Percentiles rank a stretch among this genome's conserved stretches.
Conservation (phyloP, 1,139 yeast species). For the Blastobotrys malaysiensis region DNA sequence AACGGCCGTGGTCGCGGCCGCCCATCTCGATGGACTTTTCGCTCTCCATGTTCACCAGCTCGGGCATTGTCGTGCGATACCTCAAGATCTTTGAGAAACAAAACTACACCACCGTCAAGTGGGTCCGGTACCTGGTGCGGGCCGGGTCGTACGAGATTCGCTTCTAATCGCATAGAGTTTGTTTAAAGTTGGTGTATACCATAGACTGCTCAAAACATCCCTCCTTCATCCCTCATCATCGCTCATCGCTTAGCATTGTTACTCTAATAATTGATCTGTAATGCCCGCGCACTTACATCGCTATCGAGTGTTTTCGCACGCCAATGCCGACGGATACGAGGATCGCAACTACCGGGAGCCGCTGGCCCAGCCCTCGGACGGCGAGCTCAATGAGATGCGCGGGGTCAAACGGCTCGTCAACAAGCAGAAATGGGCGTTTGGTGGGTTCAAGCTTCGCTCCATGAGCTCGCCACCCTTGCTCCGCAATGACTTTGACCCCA, state of each 20-base stretch:
- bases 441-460: constrained; percentile 7
- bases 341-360: constrained; percentile 4
- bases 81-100: constrained; percentile 62
- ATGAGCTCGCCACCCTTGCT: constrained; percentile 6
- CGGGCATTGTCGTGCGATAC: constrained; percentile 71
- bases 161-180: constrained; percentile 34
- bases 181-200: constrained; percentile 1
- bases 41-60: constrained; percentile 70
- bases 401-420: constrained; percentile 7
- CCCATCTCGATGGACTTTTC: constrained; percentile 70
- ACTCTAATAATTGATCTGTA: neutral
- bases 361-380: constrained; percentile 7
- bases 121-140: constrained; percentile 74
- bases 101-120: constrained; percentile 70
- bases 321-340: neutral
- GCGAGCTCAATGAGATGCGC: constrained; percentile 9
- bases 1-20: constrained; percentile 59
- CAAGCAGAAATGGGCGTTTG: constrained; percentile 6
- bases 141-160: constrained; percentile 81
- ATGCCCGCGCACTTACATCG: constrained; percentile 3
- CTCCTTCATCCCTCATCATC: too few species aligned
- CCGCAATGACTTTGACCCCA: neutral
- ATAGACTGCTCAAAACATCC: neutral
- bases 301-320: constrained; percentile 5
- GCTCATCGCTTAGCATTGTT: neutral